These are phyloP conservation scores for Moricandia moricandioides DNA, from an alignment of 345 rosid species.

Conservation along the genomic window DNA sequence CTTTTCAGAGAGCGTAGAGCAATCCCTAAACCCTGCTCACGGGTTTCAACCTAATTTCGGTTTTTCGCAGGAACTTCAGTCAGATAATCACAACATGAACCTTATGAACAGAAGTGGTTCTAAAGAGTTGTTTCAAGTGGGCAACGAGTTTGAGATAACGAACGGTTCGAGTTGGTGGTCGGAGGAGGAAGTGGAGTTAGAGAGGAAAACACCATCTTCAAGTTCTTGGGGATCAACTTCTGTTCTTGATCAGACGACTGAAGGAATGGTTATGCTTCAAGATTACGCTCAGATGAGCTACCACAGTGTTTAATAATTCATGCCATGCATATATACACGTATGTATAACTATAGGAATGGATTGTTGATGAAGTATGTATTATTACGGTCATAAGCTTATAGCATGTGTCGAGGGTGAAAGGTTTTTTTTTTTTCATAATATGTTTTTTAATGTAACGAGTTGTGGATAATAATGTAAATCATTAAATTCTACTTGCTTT, in stretches of 20 bases:
- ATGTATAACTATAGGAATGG: constrained; percentile 32
- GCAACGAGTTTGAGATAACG: constrained; percentile 54
- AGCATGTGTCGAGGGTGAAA: constrained; percentile 27
- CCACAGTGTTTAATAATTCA: constrained; percentile 44
- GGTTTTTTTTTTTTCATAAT: not conserved
- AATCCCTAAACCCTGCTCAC: constrained; percentile 25
- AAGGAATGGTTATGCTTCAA: constrained; percentile 51
- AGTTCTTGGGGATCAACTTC: constrained; percentile 66
- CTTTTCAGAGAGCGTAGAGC: constrained; percentile 28
- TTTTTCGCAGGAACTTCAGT: constrained; percentile 29
- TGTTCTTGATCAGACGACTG: constrained; percentile 42
- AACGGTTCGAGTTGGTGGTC: constrained; percentile 71
- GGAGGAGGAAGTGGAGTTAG: constrained; percentile 46
- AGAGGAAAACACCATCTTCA: constrained; percentile 53
- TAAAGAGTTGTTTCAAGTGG: constrained; percentile 40
- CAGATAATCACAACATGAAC: constrained; percentile 29
- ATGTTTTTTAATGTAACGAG: constrained; percentile 44
- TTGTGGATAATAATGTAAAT: constrained; percentile 56
- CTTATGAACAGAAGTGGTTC: constrained; percentile 28
- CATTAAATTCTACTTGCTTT: constrained; percentile 27
- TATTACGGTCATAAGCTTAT: constrained; percentile 29
- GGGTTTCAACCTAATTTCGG: constrained; percentile 29
- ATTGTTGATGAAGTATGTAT: constrained; percentile 21
- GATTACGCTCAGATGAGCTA: constrained; percentile 51
- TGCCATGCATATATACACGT: constrained; percentile 5